A percentile compares a stretch with the other conserved stretches of the same genome.
Conservation (phyloP, 2,329 filamentous ascomycete species). For the Fusarium sambucinum region DNA sequence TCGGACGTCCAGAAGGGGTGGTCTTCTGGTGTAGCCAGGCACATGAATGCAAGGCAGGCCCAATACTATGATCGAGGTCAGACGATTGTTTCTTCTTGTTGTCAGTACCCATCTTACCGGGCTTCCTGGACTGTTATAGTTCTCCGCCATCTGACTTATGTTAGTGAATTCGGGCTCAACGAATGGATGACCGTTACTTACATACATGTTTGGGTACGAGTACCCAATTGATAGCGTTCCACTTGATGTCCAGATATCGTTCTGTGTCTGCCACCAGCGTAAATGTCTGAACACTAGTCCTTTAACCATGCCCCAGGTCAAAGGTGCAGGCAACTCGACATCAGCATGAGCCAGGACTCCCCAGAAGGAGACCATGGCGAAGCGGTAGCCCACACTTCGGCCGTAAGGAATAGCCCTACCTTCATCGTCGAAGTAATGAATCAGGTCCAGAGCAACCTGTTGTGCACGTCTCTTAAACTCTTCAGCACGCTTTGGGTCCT, state of each 20-base stretch:
- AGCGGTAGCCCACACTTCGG: slow-evolving; percentile 82
- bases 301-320: slow-evolving; percentile 84
- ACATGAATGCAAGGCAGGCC: slow-evolving; percentile 83
- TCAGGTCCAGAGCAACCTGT: slow-evolving; percentile 75
- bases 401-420: slow-evolving; percentile 82
- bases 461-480: slow-evolving; percentile 78
- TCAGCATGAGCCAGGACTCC: slow-evolving; percentile 80
- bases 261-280: slow-evolving; percentile 82
- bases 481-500: slow-evolving; percentile 73
- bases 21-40: slow-evolving; percentile 73
- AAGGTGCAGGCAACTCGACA: slow-evolving; percentile 76
- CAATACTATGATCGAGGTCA: slow-evolving; percentile 68
- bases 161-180: slow-evolving; percentile 28
- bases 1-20: slow-evolving; percentile 81
- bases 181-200: slow-evolving; percentile 50
- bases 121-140: slow-evolving; percentile 83
- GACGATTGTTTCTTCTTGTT: slow-evolving; percentile 40
- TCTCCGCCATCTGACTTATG: slow-evolving; percentile 74
- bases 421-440: slow-evolving; percentile 80
- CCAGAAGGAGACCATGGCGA: slow-evolving; percentile 89
- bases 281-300: slow-evolving; percentile 80
- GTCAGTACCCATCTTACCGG: slow-evolving; percentile 55
- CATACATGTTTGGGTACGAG: slow-evolving; percentile 81
- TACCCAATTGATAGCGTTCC: slow-evolving; percentile 83
- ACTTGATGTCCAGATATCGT: slow-evolving; percentile 78